phyloP scores from a whole-genome alignment of 1,284 basidiomycete genomes.

The Cutaneotrichosporon cyanovorans region DNA sequence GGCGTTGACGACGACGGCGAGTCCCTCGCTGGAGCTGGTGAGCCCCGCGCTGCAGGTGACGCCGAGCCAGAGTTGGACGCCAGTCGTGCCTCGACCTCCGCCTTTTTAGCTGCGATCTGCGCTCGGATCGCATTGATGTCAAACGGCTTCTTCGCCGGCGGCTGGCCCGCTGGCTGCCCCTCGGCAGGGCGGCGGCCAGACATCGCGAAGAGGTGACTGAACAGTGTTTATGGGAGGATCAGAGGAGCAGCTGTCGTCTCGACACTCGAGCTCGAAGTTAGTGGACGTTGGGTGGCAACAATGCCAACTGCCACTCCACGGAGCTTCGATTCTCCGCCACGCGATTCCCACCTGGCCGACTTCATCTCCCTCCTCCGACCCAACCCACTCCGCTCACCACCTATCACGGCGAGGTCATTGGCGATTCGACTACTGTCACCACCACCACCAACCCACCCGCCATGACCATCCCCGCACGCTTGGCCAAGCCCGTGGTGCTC shows the following conservation, averaged over 20 bases:
- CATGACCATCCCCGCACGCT: constrained; percentile 82
- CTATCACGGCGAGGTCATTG: constrained; percentile 8
- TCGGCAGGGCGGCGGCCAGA: constrained; percentile 6
- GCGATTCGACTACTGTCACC: not conserved
- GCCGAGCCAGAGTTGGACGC: constrained; percentile 38
- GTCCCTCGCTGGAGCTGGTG: constrained; percentile 32
- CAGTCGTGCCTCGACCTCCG: constrained; percentile 59
- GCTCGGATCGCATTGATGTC: constrained; percentile 48
- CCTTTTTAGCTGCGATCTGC: constrained; percentile 74
- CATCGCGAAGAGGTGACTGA: not conserved
- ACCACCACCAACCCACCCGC: constrained; percentile 4
- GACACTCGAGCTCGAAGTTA: not conserved
- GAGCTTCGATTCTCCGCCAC: not conserved
- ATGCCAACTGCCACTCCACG: constrained; percentile 1
- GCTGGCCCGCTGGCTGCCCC: constrained; percentile 16
- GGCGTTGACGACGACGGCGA: constrained; percentile 43
- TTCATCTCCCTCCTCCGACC: no score
- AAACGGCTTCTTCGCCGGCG: constrained; percentile 17
- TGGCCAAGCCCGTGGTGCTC: constrained; percentile 62
- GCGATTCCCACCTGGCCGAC: not conserved
- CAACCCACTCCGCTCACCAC: not conserved
- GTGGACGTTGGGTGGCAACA: constrained; percentile 6
- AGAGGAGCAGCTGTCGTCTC: no score
- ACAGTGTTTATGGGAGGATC: not conserved
- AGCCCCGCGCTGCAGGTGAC: constrained; percentile 12